Evolutionary conservation across 805 yeast genomes (phyloP).

Genomic region (Saturnispora galanensis): DNA sequence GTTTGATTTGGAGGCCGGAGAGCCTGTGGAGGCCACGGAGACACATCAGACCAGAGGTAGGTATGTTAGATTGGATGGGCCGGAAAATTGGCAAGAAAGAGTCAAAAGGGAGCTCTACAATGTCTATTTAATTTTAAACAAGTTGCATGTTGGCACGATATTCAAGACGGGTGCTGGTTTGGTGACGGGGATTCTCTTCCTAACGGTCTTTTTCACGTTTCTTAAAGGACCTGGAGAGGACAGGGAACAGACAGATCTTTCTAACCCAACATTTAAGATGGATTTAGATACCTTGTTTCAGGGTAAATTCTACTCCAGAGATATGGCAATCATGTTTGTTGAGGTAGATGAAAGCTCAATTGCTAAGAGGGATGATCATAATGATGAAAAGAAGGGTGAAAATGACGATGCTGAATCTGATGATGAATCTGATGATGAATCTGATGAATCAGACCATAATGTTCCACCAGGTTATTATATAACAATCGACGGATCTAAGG

Average conservation of each 20-base stretch:
- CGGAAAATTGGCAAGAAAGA: constrained; percentile 1
- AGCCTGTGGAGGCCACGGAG: no score
- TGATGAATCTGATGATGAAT: background rate
- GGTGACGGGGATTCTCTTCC: background rate
- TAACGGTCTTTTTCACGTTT: background rate
- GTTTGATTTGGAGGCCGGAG: constrained; percentile 19
- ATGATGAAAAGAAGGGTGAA: background rate
- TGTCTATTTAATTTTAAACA: background rate
- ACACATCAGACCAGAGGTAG: no score
- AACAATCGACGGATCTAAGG: constrained; percentile 11
- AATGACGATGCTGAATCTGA: background rate
- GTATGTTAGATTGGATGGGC: background rate
- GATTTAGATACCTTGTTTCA: constrained; percentile 1
- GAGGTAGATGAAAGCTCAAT: background rate
- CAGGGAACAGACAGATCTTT: no score
- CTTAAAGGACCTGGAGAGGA: background rate
- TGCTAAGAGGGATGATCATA: background rate
- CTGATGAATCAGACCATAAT: background rate
- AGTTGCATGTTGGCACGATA: background rate
- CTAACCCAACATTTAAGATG: background rate
- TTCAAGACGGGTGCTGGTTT: background rate
- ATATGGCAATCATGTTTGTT: background rate
- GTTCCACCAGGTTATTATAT: constrained; percentile 33
- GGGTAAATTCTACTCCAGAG: background rate
- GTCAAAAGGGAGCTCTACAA: background rate